Conservation (phyloP, 208 protist genomes). For the Phytomonas francai region DNA sequence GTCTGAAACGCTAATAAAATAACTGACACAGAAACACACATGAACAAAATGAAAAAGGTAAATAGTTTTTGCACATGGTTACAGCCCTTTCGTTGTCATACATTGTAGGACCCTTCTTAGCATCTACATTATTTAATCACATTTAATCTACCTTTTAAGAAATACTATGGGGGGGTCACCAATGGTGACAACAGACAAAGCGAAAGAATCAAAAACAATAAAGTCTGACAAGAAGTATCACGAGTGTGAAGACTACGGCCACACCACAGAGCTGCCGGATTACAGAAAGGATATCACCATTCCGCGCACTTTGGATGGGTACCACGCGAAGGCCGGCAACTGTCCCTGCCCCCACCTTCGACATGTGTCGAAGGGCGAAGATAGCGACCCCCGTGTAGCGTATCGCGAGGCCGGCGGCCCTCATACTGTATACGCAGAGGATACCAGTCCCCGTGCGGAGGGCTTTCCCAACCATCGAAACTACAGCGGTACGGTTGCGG, state of each 20-base stretch:
- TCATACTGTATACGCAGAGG: constrained; percentile 23
- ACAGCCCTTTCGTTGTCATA: background rate
- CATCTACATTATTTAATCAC: background rate
- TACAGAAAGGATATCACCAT: constrained; percentile 52
- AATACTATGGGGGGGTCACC: background rate
- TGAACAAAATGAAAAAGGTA: background rate
- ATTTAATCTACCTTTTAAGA: background rate
- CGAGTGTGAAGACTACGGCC: constrained; percentile 55
- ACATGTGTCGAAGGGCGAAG: constrained; percentile 6
- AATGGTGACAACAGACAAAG: background rate
- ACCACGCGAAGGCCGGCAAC: constrained; percentile 41
- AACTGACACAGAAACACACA: background rate
- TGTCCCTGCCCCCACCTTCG: constrained; percentile 41
- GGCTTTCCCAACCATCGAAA: constrained; percentile 57
- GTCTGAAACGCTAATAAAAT: background rate
- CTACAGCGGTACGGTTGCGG: constrained; percentile 54
- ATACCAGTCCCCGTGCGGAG: background rate
- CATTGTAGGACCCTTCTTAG: background rate
- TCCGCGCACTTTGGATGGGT: constrained; percentile 55
- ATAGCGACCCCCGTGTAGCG: constrained; percentile 10
- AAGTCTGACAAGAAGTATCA: constrained; percentile 29
- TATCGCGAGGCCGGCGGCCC: constrained; percentile 35
- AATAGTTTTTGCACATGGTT: background rate
- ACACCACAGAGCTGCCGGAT: constrained; percentile 40
- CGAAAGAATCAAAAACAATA: background rate